Evolutionary conservation across 441 rosid genomes (phyloP), one percentile per base, ranked within the genome.

Genomic region (Corymbia calophylla): DNA sequence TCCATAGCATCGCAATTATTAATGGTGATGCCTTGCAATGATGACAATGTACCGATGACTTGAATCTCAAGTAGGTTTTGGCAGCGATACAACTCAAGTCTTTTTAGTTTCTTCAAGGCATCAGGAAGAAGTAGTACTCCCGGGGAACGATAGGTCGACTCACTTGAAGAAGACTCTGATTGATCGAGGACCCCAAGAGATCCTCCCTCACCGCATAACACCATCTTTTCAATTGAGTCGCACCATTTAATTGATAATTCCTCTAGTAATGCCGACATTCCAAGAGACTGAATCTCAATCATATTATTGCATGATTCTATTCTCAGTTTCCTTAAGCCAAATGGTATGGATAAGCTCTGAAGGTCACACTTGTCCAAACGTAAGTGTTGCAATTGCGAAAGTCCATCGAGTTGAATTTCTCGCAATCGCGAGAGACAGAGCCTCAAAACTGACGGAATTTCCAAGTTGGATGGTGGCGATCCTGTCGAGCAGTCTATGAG

Each of bases 71-170:
- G 0, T 58, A 58, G 6, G 29, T 58, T 58, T 9, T 1, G 0
- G 3, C n/a, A 25, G 0, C 0, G 0, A 0, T 0, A 0, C 64
- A 58, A 2, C 0, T 0, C 0, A 58, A 58, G 64, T 1, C 0
- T 0, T 58, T 25, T 58, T 10, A 58, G 64, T 58, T 58, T 58
- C 64, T 58, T 25, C 0, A 4, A 58, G 64, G n/a, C 0, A 58
- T 58, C 10, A n/a, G 14, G 23, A 54, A 55, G 29, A 23, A 56
- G 64, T 21, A 10, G n/a, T 25, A 25, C 14, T 58, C 7, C 3
- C 1, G 0, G 5, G 25, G 7, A 6, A 54, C 5, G 25, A 58
- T 25, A 0, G n/a, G 3, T 58, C 1, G 1, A 25, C 64, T 25
- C 64, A 2, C 0, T 58, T 0, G 0, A 58, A 58, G n/a, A 25